Evolutionary conservation across 768 basidiomycete genomes (phyloP), one percentile per base, ranked within the genome.

Genomic region (Rhodotorula paludigena): DNA sequence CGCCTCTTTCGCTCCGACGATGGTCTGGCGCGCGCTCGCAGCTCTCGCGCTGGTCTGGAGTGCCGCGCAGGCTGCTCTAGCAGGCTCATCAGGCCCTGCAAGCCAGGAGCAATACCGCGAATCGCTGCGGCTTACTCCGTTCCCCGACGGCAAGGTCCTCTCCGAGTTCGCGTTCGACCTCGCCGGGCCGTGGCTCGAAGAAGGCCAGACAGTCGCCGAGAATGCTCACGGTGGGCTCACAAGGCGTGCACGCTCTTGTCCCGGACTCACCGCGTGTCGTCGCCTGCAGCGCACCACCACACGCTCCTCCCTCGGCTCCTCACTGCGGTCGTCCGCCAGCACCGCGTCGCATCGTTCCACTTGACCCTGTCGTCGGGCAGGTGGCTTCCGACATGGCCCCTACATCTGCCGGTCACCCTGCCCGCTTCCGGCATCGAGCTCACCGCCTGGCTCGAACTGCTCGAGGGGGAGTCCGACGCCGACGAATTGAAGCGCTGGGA

Each of bases 361-460:
- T 84, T 98, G 12, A 87, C 88, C 16, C 82, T 98, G 45, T 94
- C 93, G 61, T 87, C 92, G 20, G 94, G 94, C 28, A 88, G 86
- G 73, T 97, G 94, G 94, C 83, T 89, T 76, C 36, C 66, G 1
- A 41, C 56, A 20, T 72, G 71, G 71, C 71, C 71, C 0, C 14
- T 53, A 6, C 21, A 59, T 39, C 65, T 55, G 18, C 61, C 62
- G 4, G 53, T 42, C 28, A 35, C 38, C 6, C 32, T 60, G 0
- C 65, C 62, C 2, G 63, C 55, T 12, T 69, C 60, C 49, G 66
- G 66, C 39, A 71, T 90, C 14, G 89, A 93, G 76, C 80, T 97
- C 11, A 89, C 88, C 87, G 90, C 87, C 16, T 96, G 92, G 91
- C 86, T 96, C 82, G 87, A 84, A n/a, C 86, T 87, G 38, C 69